Conservation (phyloP, 2,329 filamentous ascomycete species). For the Penicillium freii region DNA sequence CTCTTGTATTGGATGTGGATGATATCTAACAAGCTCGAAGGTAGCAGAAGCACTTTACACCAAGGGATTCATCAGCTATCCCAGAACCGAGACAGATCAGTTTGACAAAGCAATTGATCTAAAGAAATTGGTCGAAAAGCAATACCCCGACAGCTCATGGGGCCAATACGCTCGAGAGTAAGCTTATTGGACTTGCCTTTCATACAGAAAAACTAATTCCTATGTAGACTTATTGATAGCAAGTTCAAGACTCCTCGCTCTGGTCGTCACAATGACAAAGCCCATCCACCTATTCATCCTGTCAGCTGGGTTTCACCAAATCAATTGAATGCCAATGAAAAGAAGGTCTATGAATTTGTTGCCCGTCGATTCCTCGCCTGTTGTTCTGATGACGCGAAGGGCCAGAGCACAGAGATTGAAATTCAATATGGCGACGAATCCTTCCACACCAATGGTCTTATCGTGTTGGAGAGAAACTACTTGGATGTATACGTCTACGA, state of each 20-base stretch:
- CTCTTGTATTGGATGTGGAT: background rate
- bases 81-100: slow-evolving; percentile 92
- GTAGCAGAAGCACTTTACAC: slow-evolving; percentile 84
- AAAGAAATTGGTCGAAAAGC: slow-evolving; percentile 74
- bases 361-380: slow-evolving; percentile 89
- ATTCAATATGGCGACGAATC: slow-evolving; percentile 78
- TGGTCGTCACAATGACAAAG: slow-evolving; percentile 90
- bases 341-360: slow-evolving; percentile 86
- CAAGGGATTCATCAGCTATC: slow-evolving; percentile 95
- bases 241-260: slow-evolving; percentile 77
- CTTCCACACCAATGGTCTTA: slow-evolving; percentile 79
- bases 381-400: slow-evolving; percentile 90
- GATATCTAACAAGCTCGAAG: slow-evolving; percentile 25
- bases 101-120: slow-evolving; percentile 91
- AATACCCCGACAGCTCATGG: slow-evolving; percentile 74
- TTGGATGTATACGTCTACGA: slow-evolving; percentile 95
- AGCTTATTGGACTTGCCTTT: slow-evolving; percentile 7
- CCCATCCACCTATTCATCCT: slow-evolving; percentile 94
- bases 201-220: slow-evolving; percentile 4
- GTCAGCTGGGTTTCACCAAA: slow-evolving; percentile 73
- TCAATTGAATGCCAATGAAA: slow-evolving; percentile 64
- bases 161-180: slow-evolving; percentile 71
- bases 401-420: slow-evolving; percentile 79
- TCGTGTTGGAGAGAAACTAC: slow-evolving; percentile 86
- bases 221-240: slow-evolving; percentile 62